Conservation (phyloP, 2,329 filamentous ascomycete genomes). For the Talaromyces pinophilus region DNA sequence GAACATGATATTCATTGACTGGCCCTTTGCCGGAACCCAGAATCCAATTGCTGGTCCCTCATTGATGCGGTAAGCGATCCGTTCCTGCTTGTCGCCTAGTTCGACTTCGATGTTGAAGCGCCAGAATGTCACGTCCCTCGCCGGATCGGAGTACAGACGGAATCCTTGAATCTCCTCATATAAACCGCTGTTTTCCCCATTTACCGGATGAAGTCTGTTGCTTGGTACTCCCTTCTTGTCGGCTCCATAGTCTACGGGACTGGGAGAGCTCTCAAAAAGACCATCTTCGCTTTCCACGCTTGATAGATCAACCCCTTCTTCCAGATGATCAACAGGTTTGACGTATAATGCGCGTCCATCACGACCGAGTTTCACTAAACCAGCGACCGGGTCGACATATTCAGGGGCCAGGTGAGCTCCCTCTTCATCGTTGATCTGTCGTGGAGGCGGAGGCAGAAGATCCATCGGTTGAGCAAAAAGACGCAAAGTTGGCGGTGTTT, state of each 20-base stretch:
- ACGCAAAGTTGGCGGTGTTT: constrained; percentile 72
- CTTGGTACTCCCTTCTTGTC: constrained; percentile 44
- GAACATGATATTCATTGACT: constrained; percentile 99
- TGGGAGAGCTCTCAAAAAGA: constrained; percentile 69
- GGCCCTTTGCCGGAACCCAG: constrained; percentile 82
- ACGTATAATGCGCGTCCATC: constrained; percentile 86
- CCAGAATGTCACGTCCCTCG: constrained; percentile 93
- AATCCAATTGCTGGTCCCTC: constrained; percentile 84
- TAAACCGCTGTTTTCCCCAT: constrained; percentile 79
- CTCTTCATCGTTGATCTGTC: constrained; percentile 62
- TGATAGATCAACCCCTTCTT: constrained; percentile 76
- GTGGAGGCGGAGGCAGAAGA: constrained; percentile 74
- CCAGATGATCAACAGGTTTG: constrained; percentile 81
- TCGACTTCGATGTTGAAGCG: constrained; percentile 94
- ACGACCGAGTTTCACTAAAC: constrained; percentile 80
- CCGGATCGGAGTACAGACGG: constrained; percentile 78
- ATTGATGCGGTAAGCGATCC: constrained; percentile 95
- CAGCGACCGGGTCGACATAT: constrained; percentile 86
- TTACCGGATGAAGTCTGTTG: constrained; percentile 50
- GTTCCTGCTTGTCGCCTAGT: constrained; percentile 72
- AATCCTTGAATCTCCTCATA: constrained; percentile 81
- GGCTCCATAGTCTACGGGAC: constrained; percentile 45
- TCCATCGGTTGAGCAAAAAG: constrained; percentile 87
- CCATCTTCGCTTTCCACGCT: constrained; percentile 76
- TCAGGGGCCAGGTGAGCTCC: constrained; percentile 66